Conservation (phyloP, 208 protist genomes). For the Leishmania tropica region DNA sequence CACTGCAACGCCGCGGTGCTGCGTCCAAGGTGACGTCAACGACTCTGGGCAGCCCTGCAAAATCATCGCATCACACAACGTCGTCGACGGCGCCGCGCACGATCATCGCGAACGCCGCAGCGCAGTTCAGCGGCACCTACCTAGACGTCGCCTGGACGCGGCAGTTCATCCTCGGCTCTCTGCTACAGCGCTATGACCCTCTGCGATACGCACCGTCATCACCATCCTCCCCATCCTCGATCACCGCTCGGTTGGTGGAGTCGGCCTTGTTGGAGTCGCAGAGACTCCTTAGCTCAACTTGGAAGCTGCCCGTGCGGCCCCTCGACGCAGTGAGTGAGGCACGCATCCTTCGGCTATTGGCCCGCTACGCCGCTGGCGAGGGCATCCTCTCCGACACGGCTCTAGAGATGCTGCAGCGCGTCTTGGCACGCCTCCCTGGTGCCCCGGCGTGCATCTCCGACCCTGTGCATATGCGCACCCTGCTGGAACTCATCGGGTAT, state of each 20-base stretch:
- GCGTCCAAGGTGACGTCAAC: neutral
- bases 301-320: conserved; percentile 59
- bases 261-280: conserved; percentile 62
- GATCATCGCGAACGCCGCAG: conserved; percentile 5
- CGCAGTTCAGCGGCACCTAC: conserved; percentile 76
- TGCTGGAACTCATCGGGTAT: conserved; percentile 68
- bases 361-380: conserved; percentile 74
- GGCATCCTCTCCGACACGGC: conserved; percentile 63
- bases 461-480: conserved; percentile 56
- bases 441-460: conserved; percentile 44
- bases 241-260: conserved; percentile 29
- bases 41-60: neutral
- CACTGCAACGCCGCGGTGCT: neutral
- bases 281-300: conserved; percentile 55
- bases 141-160: conserved; percentile 65
- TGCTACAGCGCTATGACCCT: conserved; percentile 76
- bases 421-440: conserved; percentile 51
- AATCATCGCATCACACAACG: neutral
- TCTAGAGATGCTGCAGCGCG: conserved; percentile 51
- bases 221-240: neutral
- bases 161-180: conserved; percentile 76
- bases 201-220: conserved; percentile 1
- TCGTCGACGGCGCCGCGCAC: conserved; percentile 3
- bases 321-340: conserved; percentile 70
- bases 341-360: conserved; percentile 77